Percentiles rank a stretch among this genome's conserved stretches.
These are phyloP conservation scores for Syzygium aromaticum DNA, from an alignment of 345 rosid genomes.

Conservation along the genomic window DNA sequence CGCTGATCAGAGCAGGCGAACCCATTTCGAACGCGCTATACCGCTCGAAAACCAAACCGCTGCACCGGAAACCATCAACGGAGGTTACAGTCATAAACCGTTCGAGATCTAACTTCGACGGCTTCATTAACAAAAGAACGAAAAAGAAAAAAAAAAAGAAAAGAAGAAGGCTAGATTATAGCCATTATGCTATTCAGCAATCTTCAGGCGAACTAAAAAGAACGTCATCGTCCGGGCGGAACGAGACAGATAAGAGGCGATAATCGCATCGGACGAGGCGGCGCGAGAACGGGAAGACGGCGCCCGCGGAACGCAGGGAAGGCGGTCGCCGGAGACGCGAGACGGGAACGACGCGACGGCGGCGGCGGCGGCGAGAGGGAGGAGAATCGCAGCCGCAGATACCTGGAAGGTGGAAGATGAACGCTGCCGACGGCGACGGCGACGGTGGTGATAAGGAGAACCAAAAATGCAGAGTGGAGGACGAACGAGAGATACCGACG, in stretches of 20 bases:
- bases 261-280: neutral
- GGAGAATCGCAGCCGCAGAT: neutral
- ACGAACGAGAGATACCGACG: neutral
- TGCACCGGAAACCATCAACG: neutral
- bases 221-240: neutral
- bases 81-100: neutral
- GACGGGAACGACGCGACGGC: neutral
- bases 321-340: neutral
- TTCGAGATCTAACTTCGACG: neutral
- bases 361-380: neutral
- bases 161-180: neutral
- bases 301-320: neutral
- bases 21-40: conserved; percentile 26
- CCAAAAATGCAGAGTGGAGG: neutral
- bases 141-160: neutral
- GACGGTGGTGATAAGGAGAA: neutral
- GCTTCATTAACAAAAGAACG: neutral
- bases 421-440: neutral
- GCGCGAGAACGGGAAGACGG: neutral
- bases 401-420: neutral
- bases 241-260: neutral
- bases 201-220: neutral
- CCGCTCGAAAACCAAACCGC: neutral
- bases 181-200: neutral
- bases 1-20: conserved; percentile 56